Conservation (phyloP, 2,329 filamentous ascomycete genomes). For the Niveomyces coronatus region DNA sequence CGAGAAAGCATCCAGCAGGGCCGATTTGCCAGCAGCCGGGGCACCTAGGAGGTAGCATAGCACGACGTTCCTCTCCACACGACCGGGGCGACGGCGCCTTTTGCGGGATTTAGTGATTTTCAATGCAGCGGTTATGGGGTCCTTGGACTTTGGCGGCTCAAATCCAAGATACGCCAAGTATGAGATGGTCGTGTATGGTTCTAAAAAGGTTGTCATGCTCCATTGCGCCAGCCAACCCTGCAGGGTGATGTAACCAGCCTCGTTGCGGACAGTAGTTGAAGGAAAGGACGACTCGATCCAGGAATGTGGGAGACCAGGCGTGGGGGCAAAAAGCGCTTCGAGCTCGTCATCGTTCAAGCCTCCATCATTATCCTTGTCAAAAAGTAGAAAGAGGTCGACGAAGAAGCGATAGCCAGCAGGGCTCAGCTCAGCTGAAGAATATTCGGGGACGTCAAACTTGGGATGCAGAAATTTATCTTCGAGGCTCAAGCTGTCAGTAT, state of each 20-base stretch:
- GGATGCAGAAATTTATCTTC: slow-evolving; percentile 87
- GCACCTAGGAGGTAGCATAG: slow-evolving; percentile 87
- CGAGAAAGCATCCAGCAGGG: slow-evolving; percentile 82
- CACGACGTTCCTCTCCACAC: slow-evolving; percentile 89
- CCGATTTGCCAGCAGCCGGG: slow-evolving; percentile 79
- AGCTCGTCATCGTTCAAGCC: slow-evolving; percentile 82
- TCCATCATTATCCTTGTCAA: slow-evolving; percentile 96
- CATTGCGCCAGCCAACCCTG: slow-evolving; percentile 98
- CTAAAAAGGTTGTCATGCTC: slow-evolving; percentile 98
- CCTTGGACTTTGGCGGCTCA: slow-evolving; percentile 66
- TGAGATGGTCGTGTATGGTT: slow-evolving; percentile 87
- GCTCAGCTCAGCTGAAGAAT: slow-evolving; percentile 85
- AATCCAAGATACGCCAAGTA: slow-evolving; percentile 96
- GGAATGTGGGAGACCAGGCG: slow-evolving; percentile 74
- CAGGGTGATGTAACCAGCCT: slow-evolving; percentile 87
- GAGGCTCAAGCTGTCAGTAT: slow-evolving; percentile 87
- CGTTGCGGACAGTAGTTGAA: slow-evolving; percentile 86
- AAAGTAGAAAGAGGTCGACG: slow-evolving; percentile 87
- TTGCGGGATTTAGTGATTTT: slow-evolving; percentile 92
- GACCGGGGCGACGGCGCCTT: slow-evolving; percentile 66
- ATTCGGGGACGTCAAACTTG: slow-evolving; percentile 87
- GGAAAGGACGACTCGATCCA: slow-evolving; percentile 89
- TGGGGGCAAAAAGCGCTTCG: slow-evolving; percentile 79
- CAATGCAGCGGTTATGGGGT: slow-evolving; percentile 70
- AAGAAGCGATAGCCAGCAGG: slow-evolving; percentile 95